These are phyloP conservation scores for Colletotrichum godetiae DNA, from an alignment of 2,329 filamentous ascomycete genomes.

Conservation along the genomic window DNA sequence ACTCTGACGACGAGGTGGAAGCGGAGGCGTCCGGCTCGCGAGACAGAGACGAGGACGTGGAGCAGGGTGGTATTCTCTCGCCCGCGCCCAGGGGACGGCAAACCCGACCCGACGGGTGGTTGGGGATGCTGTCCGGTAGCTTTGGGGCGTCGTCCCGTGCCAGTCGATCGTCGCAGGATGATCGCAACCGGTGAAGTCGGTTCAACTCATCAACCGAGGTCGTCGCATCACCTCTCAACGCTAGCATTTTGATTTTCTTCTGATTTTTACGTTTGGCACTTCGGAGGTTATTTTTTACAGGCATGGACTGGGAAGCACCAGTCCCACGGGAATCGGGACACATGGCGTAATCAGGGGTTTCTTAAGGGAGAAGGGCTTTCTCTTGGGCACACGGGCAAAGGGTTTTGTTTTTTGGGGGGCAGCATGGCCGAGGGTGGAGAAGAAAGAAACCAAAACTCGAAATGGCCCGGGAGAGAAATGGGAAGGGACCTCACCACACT, in stretches of 20 bases:
- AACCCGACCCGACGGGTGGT: constrained; percentile 49
- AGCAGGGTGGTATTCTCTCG: constrained; percentile 52
- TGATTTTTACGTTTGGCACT: neutral
- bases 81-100: constrained; percentile 36
- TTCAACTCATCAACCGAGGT: neutral
- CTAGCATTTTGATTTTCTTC: neutral
- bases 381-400: neutral
- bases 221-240: neutral
- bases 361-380: neutral
- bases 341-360: constrained; percentile 30
- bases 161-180: constrained; percentile 25
- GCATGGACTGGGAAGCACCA: neutral
- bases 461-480: constrained; percentile 5
- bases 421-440: constrained; percentile 14
- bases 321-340: constrained; percentile 8
- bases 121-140: constrained; percentile 50
- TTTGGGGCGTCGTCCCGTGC: constrained; percentile 29
- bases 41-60: constrained; percentile 52
- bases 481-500: constrained; percentile 26
- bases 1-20: constrained; percentile 59
- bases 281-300: constrained; percentile 11
- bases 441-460: neutral
- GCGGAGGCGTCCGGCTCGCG: constrained; percentile 44
- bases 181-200: constrained; percentile 25
- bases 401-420: constrained; percentile 5